Conservation (phyloP, 2,329 filamentous ascomycete species). For the Trichoderma lentiforme region DNA sequence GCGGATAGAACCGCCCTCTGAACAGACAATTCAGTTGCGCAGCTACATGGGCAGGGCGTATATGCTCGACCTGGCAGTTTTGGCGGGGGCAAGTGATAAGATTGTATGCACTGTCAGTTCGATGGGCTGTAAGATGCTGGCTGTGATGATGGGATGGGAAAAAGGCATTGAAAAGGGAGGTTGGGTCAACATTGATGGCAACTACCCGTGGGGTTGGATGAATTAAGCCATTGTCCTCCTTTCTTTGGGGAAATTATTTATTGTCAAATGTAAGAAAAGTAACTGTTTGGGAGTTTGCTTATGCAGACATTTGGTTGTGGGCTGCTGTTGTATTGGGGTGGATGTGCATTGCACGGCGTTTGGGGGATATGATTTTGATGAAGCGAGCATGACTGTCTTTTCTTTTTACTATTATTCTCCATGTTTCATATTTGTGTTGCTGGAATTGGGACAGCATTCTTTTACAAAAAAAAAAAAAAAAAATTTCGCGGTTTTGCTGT, state of each 20-base stretch:
- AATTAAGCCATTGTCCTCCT: constrained; percentile 11
- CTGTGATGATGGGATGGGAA: constrained; percentile 86
- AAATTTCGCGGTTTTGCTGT: neutral
- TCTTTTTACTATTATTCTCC: neutral
- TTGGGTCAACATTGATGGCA: constrained; percentile 80
- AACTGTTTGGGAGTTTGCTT: neutral
- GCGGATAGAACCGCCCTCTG: constrained; percentile 30
- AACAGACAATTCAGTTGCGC: constrained; percentile 62
- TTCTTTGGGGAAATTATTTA: neutral
- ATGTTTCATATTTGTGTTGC: neutral
- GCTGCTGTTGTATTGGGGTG: neutral
- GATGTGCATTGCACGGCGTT: constrained; percentile 22
- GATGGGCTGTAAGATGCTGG: constrained; percentile 69
- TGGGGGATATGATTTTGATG: neutral
- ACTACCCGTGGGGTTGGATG: constrained; percentile 57
- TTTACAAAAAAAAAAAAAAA: too few relatives aligned
- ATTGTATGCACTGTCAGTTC: constrained; percentile 76
- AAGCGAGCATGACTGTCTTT: neutral
- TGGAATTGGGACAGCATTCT: neutral
- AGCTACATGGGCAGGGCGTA: constrained; percentile 78
- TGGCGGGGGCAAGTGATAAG: constrained; percentile 64
- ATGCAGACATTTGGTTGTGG: neutral
- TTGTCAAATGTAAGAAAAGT: neutral
- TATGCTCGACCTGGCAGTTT: constrained; percentile 73
- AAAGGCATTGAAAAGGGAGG: constrained; percentile 54